Conservation (phyloP, 1,284 basidiomycete species). For the Ceratobasidium sp. region DNA sequence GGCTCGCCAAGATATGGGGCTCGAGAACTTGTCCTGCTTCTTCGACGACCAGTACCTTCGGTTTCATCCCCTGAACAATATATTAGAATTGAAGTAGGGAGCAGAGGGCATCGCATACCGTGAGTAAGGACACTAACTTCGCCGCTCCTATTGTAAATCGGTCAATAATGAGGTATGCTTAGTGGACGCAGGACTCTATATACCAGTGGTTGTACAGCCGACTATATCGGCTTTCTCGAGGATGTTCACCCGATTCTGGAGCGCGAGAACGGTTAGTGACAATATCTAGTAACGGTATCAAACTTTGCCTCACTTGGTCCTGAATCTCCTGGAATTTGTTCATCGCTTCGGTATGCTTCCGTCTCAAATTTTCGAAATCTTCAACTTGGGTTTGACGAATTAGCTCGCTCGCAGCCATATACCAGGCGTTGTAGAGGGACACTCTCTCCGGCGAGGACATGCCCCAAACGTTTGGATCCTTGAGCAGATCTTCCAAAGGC, state of each 20-base stretch:
- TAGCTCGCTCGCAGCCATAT: constrained; percentile 23
- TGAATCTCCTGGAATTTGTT: constrained; percentile 56
- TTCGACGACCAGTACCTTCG: constrained; percentile 72
- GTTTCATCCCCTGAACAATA: constrained; percentile 65
- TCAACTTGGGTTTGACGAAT: constrained; percentile 57
- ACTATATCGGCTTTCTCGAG: constrained; percentile 49
- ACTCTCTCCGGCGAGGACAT: constrained; percentile 44
- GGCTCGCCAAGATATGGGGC: constrained; percentile 69
- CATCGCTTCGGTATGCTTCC: constrained; percentile 54
- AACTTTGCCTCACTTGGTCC: constrained; percentile 54
- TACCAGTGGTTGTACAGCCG: constrained; percentile 53
- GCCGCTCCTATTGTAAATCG: constrained; percentile 50
- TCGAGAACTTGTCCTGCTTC: constrained; percentile 86
- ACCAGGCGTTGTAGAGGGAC: constrained; percentile 40
- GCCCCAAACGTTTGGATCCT: constrained; percentile 40
- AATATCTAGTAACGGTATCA: not conserved
- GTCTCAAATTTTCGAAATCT: constrained; percentile 59
- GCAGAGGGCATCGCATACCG: constrained; percentile 22
- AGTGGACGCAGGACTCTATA: not conserved
- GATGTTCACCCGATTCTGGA: constrained; percentile 45
- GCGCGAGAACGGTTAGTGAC: too few relatives aligned
- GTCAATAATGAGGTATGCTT: too few relatives aligned
- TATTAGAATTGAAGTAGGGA: not conserved
- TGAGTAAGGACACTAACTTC: constrained; percentile 50
- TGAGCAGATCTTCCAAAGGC: constrained; percentile 23